Conservation (phyloP, 129 eudicot genomes). For the Scalesia atractyloides region DNA sequence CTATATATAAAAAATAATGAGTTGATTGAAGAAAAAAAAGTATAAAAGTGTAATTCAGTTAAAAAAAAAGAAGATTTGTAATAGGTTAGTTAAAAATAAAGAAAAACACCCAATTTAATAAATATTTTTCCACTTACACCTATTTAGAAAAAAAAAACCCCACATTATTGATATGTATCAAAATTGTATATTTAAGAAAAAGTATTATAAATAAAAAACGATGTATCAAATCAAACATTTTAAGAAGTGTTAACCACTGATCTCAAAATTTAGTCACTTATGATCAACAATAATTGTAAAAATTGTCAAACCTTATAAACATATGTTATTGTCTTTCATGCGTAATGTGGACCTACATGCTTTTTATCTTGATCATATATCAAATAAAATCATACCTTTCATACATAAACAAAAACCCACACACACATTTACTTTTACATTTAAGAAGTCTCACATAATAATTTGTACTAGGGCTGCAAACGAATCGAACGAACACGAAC, state of each 20-base stretch:
- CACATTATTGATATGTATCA: not conserved
- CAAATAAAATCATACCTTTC: not conserved
- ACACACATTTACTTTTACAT: too few relatives aligned
- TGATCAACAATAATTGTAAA: conserved; percentile 14
- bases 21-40: too few relatives aligned
- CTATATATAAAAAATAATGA: too few relatives aligned
- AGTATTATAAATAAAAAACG: not conserved
- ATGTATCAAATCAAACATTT: conserved; percentile 4
- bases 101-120: too few relatives aligned
- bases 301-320: conserved; percentile 17
- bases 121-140: too few relatives aligned
- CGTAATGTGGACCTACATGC: conserved; percentile 8
- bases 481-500: too few relatives aligned
- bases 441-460: too few relatives aligned
- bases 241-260: conserved; percentile 1
- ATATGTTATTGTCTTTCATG: conserved; percentile 8
- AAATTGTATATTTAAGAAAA: not conserved
- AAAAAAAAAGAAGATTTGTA: too few relatives aligned
- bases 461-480: too few relatives aligned
- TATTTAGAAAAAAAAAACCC: too few relatives aligned
- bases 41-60: too few relatives aligned
- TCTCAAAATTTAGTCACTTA: conserved; percentile 7
- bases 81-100: too few relatives aligned
- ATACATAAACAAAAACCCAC: not conserved
- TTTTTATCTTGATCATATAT: not conserved